Conservation (phyloP, 2,329 filamentous ascomycete genomes). For the Elsinoe perseae region DNA sequence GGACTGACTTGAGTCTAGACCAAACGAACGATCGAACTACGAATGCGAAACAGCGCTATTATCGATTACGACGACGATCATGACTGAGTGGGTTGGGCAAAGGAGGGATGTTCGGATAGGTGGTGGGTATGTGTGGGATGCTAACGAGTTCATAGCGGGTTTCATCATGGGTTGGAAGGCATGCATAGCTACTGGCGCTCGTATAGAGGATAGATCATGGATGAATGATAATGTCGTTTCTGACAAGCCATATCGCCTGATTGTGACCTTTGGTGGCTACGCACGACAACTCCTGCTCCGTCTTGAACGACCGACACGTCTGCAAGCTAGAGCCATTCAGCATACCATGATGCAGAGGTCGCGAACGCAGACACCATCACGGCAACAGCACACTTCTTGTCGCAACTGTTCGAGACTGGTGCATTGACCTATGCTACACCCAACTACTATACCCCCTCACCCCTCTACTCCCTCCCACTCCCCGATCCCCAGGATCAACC, state of each 20-base stretch:
- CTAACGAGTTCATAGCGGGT: not conserved
- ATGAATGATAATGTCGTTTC: not conserved
- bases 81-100: not conserved
- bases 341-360: too few species aligned
- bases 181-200: not conserved
- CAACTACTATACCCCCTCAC: conserved; percentile 58
- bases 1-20: not conserved
- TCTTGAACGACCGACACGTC: too few species aligned
- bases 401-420: too few species aligned
- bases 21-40: not conserved
- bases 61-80: not conserved
- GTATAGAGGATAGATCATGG: not conserved
- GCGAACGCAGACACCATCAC: too few species aligned
- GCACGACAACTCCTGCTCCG: too few species aligned
- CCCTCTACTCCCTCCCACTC: conserved; percentile 29
- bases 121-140: not conserved
- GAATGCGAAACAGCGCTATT: not conserved
- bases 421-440: too few species aligned
- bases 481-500: not conserved
- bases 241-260: not conserved
- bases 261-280: too few species aligned
- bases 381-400: too few species aligned
- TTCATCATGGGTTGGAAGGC: not conserved
- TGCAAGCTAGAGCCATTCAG: too few species aligned
- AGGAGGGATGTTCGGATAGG: not conserved